phyloP scores from a whole-genome alignment of 2,329 filamentous ascomycete genomes.

The Colletotrichum spinosum region DNA sequence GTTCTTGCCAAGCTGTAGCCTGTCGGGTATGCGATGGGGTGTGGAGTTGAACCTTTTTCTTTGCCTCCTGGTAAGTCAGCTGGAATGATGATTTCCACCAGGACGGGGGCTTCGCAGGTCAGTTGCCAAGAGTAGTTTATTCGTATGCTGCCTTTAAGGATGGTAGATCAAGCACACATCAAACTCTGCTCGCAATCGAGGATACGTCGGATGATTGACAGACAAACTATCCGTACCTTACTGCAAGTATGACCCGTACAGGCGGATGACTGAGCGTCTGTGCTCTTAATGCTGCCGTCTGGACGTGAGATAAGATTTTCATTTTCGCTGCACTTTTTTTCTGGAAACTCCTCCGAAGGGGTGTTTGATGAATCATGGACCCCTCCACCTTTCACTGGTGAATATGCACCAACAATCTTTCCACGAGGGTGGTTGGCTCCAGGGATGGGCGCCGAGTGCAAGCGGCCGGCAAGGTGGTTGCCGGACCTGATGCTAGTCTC shows the following conservation, averaged over 20 bases:
- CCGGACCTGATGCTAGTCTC: constrained; percentile 8
- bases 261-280: neutral
- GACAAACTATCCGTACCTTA: neutral
- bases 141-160: neutral
- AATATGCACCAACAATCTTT: constrained; percentile 31
- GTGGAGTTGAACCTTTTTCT: constrained; percentile 8
- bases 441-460: constrained; percentile 21
- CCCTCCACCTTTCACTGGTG: constrained; percentile 18
- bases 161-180: neutral
- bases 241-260: neutral
- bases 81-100: constrained; percentile 5
- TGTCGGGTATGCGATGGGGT: constrained; percentile 13
- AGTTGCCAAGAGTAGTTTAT: constrained; percentile 36
- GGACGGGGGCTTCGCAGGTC: constrained; percentile 16
- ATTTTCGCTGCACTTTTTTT: constrained; percentile 1
- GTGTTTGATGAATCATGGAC: constrained; percentile 34
- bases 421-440: constrained; percentile 29
- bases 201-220: constrained; percentile 7
- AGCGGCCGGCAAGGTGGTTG: constrained; percentile 28
- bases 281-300: neutral
- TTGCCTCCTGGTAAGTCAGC: neutral
- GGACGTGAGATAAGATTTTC: neutral
- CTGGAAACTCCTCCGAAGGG: neutral
- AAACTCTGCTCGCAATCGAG: neutral
- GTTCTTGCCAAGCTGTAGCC: constrained; percentile 30